Base-by-base conservation (phyloP, 78 protist species). In the Planoprotostelium fungivorum region DNA sequence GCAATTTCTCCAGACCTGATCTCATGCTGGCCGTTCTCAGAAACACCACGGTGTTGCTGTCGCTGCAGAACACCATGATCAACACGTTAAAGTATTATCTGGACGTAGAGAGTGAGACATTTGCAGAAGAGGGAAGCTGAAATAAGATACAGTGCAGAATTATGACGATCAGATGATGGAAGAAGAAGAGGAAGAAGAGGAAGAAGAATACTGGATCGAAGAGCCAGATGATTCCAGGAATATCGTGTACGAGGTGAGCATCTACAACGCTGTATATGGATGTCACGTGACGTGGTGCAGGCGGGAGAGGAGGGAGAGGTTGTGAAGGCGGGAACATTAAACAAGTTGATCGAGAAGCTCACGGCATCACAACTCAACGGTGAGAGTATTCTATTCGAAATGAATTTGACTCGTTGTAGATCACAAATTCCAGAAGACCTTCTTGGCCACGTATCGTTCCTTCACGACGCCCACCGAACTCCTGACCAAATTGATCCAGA, bases 391-490 rank as follows among this genome's bases (percentile, higher is more conserved):
- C n/a, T n/a, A n/a, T n/a, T n/a, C n/a, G n/a, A n/a, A n/a, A n/a
- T 51, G 73, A 51, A 51, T 25, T 16, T 51, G 73, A 51, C 73
- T 51, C 73, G 73, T 51, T 51, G 90, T 88, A 36, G 96, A 94
- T 34, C 29, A 88, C 34, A 91, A 94, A 37, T 94, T 89, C 84
- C 83, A 87, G 34, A 91, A 89, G 38, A 91, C 96, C 0, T 94
- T 94, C 90, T 73, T 94, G 35, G 85, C 91, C 91, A 94, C 96
- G 0, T 94, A 94, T 84, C 91, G 91, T 35, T 84, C 89, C 10
- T 94, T 94, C 86, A 91, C 94, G 38, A 87, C 96, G 37, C 94
- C 96, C 31, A 89, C 88, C 86, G 88, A 88, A 34, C 85, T 94
- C 38, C 87, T 94, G 63, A 84, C 83, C 90, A 94, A 91, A 85